Conservation (phyloP, 192 early-diverging fungal genomes). For the Linnemannia schmuckeri region DNA sequence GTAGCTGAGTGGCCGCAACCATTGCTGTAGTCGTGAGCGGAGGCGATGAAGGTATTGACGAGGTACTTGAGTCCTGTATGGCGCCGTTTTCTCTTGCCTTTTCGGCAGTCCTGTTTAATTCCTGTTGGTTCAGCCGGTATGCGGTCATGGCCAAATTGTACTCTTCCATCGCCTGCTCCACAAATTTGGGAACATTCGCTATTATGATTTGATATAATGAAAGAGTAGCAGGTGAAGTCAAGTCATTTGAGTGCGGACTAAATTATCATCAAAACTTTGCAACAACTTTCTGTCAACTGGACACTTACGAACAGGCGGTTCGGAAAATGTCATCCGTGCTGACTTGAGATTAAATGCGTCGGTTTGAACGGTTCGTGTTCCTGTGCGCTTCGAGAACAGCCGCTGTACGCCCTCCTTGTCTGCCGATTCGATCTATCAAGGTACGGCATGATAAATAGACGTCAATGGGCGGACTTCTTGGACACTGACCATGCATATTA, state of each 20-base stretch:
- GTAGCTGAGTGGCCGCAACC: neutral
- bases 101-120: neutral
- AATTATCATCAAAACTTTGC: neutral
- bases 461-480: neutral
- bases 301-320: constrained; percentile 22
- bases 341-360: constrained; percentile 38
- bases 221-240: neutral
- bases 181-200: constrained; percentile 33
- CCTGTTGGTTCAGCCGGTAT: constrained; percentile 13
- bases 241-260: neutral
- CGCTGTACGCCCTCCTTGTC: constrained; percentile 20
- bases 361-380: neutral
- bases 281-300: neutral
- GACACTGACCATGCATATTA: neutral
- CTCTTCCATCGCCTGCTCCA: constrained; percentile 24
- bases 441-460: neutral
- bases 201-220: neutral
- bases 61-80: neutral
- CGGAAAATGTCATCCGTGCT: constrained; percentile 13
- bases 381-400: constrained; percentile 7
- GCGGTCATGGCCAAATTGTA: constrained; percentile 9
- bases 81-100: neutral
- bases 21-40: neutral
- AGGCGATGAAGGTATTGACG: neutral
- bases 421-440: constrained; percentile 27